These are phyloP conservation scores for Skeletonema potamos DNA, from an alignment of 108 stramenopile species.

Conservation along the genomic window DNA sequence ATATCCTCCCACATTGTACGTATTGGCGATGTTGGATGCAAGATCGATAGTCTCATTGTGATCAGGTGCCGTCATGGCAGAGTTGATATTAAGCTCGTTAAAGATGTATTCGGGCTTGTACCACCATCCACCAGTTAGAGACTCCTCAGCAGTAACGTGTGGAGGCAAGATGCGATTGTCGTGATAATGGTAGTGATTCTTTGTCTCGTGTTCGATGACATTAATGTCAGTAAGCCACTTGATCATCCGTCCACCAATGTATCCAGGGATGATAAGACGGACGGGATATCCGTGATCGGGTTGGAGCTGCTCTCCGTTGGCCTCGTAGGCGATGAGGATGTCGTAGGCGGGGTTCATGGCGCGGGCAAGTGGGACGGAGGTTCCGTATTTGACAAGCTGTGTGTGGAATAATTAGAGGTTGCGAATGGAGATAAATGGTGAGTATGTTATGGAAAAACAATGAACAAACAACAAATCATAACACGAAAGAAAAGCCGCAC, in stretches of 20 bases:
- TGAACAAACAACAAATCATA: not conserved
- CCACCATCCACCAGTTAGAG: slow-evolving; percentile 93
- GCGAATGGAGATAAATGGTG: not conserved
- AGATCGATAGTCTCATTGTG: slow-evolving; percentile 91
- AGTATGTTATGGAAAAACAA: not conserved
- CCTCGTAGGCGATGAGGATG: slow-evolving; percentile 90
- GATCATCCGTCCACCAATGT: slow-evolving; percentile 98
- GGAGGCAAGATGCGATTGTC: slow-evolving; percentile 98
- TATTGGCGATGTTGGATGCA: slow-evolving; percentile 55
- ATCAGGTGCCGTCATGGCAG: slow-evolving; percentile 87
- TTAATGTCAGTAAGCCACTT: slow-evolving; percentile 95
- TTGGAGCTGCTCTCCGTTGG: slow-evolving; percentile 90
- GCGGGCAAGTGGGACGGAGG: slow-evolving; percentile 85
- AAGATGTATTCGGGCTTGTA: slow-evolving; percentile 96
- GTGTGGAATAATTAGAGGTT: not conserved
- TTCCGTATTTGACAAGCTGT: slow-evolving; percentile 90
- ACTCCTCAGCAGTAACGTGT: slow-evolving; percentile 91
- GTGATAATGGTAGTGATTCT: slow-evolving; percentile 98
- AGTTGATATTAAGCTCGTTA: slow-evolving; percentile 99
- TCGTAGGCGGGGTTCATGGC: slow-evolving; percentile 97
- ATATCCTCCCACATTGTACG: slow-evolving; percentile 90
- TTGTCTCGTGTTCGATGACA: slow-evolving; percentile 88
- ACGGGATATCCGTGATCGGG: slow-evolving; percentile 98
- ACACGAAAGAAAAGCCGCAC: not conserved
- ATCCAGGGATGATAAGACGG: slow-evolving; percentile 96